phyloP scores from a whole-genome alignment of 2,329 filamentous ascomycete genomes.

The Mycosphaerella arachidis region DNA sequence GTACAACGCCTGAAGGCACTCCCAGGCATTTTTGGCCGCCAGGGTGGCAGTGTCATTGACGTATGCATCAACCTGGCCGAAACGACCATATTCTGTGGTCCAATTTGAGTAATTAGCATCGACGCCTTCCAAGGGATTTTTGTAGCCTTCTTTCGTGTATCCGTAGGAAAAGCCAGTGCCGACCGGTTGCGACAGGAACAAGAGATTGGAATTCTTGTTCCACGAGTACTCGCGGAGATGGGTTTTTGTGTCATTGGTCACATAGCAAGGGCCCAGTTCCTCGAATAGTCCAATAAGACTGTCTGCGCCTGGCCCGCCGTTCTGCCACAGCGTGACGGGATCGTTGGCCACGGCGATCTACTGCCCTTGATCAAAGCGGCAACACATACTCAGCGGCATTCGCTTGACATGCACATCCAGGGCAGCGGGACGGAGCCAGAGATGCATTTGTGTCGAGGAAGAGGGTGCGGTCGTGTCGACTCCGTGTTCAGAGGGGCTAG shows the following conservation, averaged over 20 bases:
- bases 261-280: constrained; percentile 38
- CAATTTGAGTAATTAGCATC: constrained; percentile 22
- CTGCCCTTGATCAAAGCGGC: constrained; percentile 11
- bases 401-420: not conserved
- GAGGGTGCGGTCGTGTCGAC: not conserved
- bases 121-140: constrained; percentile 43
- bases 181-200: constrained; percentile 57
- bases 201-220: constrained; percentile 55
- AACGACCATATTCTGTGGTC: constrained; percentile 38
- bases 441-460: not conserved
- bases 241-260: constrained; percentile 33
- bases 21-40: constrained; percentile 51
- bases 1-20: constrained; percentile 51
- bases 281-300: constrained; percentile 57
- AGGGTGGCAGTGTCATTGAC: constrained; percentile 48
- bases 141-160: constrained; percentile 27
- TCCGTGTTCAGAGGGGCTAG: constrained; percentile 4
- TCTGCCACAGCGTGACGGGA: constrained; percentile 58
- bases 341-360: constrained; percentile 41
- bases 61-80: constrained; percentile 43
- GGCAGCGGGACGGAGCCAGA: not conserved
- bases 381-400: not conserved
- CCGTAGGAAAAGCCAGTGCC: constrained; percentile 39
- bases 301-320: constrained; percentile 56
- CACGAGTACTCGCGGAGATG: constrained; percentile 52